These are phyloP conservation scores for Cladosporium sphaerospermum DNA, from an alignment of 2,329 filamentous ascomycete genomes.

Conservation along the genomic window DNA sequence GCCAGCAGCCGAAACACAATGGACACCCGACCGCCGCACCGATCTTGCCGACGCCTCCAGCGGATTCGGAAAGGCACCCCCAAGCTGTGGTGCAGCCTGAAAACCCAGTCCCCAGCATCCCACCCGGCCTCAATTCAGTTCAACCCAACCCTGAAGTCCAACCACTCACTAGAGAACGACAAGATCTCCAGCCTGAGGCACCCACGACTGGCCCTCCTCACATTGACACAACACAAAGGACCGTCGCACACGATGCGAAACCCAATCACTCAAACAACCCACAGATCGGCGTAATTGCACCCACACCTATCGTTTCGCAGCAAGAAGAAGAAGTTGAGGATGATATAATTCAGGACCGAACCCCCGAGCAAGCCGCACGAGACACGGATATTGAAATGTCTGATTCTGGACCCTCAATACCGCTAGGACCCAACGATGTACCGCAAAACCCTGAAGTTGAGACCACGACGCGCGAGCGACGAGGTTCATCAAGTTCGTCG, in stretches of 20 bases:
- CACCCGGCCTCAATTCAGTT: conserved; percentile 1
- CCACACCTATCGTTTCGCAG: conserved; percentile 39
- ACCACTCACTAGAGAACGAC: conserved; percentile 5
- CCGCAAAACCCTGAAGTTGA: conserved; percentile 1
- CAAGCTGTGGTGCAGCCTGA: conserved; percentile 8
- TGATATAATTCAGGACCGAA: conserved; percentile 43
- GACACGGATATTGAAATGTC: conserved; percentile 60
- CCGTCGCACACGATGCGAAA: not conserved
- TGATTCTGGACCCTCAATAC: conserved; percentile 47
- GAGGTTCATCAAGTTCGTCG: conserved; percentile 22
- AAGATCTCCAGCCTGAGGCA: conserved; percentile 11
- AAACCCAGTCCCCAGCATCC: conserved; percentile 3
- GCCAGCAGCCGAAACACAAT: conserved; percentile 11
- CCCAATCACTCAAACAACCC: conserved; percentile 19
- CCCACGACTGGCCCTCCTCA: conserved; percentile 11
- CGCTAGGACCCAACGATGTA: conserved; percentile 39
- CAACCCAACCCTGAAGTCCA: conserved; percentile 13
- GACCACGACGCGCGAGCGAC: conserved; percentile 9
- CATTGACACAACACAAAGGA: conserved; percentile 13
- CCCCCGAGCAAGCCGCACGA: conserved; percentile 40
- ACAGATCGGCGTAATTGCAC: conserved; percentile 38
- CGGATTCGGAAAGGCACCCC: conserved; percentile 17
- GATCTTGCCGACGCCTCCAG: conserved; percentile 10
- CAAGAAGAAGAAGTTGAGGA: conserved; percentile 27
- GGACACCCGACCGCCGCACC: conserved; percentile 5